Conservation (phyloP, 2,329 filamentous ascomycete genomes). For the Botrytis deweyae region DNA sequence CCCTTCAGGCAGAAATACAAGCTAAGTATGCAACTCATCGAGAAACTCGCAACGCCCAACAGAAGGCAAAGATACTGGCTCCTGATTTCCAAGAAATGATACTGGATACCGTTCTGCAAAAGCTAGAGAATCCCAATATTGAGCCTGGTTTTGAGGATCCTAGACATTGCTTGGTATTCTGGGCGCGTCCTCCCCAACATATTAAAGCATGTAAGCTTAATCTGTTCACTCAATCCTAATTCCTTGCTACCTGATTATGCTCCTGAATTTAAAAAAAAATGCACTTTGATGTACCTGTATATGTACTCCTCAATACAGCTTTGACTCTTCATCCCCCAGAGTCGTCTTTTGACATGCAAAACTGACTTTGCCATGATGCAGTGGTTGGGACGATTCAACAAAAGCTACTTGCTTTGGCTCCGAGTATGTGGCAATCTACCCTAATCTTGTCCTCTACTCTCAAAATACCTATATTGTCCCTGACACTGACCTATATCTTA, state of each 20-base stretch:
- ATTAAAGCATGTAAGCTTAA: conserved; percentile 51
- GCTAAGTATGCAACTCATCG: conserved; percentile 68
- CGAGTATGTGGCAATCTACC: conserved; percentile 57
- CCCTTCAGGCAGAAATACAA: conserved; percentile 35
- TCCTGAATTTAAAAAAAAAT: not conserved
- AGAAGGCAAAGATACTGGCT: conserved; percentile 70
- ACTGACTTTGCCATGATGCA: not conserved
- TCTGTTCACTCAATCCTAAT: not conserved
- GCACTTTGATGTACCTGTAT: not conserved
- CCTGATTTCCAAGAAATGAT: conserved; percentile 67
- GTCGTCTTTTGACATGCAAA: not conserved
- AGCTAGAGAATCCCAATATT: conserved; percentile 61
- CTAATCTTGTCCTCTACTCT: not conserved
- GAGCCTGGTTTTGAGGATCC: conserved; percentile 72
- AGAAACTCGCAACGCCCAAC: conserved; percentile 70
- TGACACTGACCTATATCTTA: conserved; percentile 39
- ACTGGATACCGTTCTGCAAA: conserved; percentile 73
- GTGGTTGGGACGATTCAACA: conserved; percentile 69
- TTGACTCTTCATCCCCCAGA: not conserved
- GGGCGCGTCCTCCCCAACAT: conserved; percentile 76
- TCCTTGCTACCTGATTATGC: not conserved
- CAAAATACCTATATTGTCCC: not conserved
- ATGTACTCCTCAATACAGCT: not conserved
- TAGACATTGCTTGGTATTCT: conserved; percentile 81
- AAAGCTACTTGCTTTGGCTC: conserved; percentile 61